Conservation (phyloP, 2,329 filamentous ascomycete genomes). For the Colletotrichum plurivorum region DNA sequence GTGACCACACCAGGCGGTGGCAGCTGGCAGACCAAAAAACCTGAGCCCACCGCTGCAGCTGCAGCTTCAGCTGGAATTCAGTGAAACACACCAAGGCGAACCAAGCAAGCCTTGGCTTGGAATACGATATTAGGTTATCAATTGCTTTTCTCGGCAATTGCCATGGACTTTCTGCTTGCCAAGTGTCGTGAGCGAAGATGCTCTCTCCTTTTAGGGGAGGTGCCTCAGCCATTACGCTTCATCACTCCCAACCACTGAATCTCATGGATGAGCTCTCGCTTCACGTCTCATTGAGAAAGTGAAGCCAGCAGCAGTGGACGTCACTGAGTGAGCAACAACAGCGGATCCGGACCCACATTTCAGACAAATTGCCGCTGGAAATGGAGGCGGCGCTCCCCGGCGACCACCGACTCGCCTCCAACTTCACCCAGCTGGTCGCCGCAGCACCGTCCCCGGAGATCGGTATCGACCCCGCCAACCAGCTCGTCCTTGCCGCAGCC, state of each 20-base stretch:
- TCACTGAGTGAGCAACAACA: too few species aligned
- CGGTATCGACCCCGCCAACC: not conserved
- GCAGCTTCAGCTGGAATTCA: not conserved
- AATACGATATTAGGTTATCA: conserved; percentile 22
- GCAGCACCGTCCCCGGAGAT: not conserved
- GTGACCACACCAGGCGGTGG: not conserved
- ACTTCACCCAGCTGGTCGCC: conserved; percentile 27
- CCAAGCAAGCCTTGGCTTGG: conserved; percentile 20
- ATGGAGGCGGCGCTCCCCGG: conserved; percentile 23
- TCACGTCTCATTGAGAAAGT: not conserved
- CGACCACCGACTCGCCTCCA: conserved; percentile 14
- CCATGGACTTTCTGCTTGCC: not conserved
- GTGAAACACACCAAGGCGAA: conserved; percentile 5
- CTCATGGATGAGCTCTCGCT: not conserved
- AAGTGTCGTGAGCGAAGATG: too few species aligned
- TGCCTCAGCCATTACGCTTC: too few species aligned
- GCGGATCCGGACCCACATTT: conserved; percentile 17
- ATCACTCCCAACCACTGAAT: not conserved
- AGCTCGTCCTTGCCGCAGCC: conserved; percentile 4
- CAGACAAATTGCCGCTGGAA: conserved; percentile 11
- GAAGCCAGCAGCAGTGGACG: too few species aligned
- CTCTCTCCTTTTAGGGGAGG: too few species aligned
- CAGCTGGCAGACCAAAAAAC: not conserved
- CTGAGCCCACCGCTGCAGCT: not conserved
- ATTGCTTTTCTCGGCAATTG: conserved; percentile 12